Conservation (phyloP, 1,139 yeast species). For the Sugiyamaella japonica region DNA sequence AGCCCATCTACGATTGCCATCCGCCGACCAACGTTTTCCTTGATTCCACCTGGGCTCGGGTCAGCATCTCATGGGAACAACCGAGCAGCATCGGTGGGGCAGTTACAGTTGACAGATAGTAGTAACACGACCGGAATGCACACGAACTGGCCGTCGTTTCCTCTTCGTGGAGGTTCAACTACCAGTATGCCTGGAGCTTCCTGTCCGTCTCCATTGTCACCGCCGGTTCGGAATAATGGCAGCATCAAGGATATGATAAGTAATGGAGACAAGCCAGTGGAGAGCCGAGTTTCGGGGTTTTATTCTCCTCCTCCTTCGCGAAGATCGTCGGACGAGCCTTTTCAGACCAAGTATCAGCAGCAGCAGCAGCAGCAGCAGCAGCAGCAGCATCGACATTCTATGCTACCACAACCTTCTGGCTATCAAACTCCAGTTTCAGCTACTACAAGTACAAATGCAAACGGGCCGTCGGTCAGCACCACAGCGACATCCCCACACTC, state of each 20-base stretch:
- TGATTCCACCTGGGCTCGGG: slow-evolving; percentile 1
- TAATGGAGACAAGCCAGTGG: neutral
- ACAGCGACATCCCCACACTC: slow-evolving; percentile 1
- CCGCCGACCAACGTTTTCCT: slow-evolving; percentile 4
- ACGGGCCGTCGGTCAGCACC: neutral
- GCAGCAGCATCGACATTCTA: neutral
- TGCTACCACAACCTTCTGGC: neutral
- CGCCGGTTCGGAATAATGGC: neutral
- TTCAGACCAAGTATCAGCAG: neutral
- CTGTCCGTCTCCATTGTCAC: slow-evolving; percentile 10
- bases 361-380: neutral
- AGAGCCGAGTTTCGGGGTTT: slow-evolving; percentile 17
- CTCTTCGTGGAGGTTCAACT: neutral
- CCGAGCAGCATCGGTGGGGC: neutral
- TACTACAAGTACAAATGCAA: neutral
- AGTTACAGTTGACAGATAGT: neutral
- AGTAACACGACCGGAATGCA: neutral
- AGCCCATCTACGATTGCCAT: slow-evolving; percentile 15
- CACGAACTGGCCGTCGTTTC: slow-evolving; percentile 4
- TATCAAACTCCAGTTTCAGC: slow-evolving; percentile 4
- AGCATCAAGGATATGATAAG: neutral
- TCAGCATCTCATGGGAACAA: slow-evolving; percentile 6
- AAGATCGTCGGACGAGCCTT: slow-evolving; percentile 22
- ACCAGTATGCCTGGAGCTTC: neutral
- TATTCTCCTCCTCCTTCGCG: slow-evolving; percentile 25